Percentiles rank a stretch among this genome's conserved stretches.
Conservation (phyloP, 2,329 filamentous ascomycete species). For the Clonostachys rosea region DNA sequence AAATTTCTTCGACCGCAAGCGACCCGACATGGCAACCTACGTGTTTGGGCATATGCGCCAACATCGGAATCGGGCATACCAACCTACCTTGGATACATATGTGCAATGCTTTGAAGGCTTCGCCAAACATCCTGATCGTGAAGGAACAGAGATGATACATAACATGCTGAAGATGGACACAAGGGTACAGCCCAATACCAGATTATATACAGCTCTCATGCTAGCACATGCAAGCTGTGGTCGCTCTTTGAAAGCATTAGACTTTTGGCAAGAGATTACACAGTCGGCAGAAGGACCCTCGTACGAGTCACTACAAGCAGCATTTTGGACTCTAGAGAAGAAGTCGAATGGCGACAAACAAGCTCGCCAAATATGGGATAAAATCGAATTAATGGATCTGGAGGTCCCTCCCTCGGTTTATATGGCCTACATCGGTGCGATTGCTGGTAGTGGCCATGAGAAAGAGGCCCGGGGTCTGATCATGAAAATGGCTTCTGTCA, state of each 20-base stretch:
- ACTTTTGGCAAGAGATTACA: conserved; percentile 83
- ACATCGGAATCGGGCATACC: conserved; percentile 55
- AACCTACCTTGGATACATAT: conserved; percentile 73
- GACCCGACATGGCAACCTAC: conserved; percentile 79
- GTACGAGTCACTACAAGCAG: conserved; percentile 73
- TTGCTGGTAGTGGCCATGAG: conserved; percentile 68
- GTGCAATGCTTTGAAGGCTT: conserved; percentile 73
- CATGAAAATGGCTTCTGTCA: conserved; percentile 59
- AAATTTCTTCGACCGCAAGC: conserved; percentile 70
- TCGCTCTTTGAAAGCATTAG: conserved; percentile 61
- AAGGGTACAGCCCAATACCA: conserved; percentile 71
- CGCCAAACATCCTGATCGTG: conserved; percentile 43
- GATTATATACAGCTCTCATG: conserved; percentile 80
- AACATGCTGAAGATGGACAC: conserved; percentile 94
- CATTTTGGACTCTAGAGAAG: conserved; percentile 73
- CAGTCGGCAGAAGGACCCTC: conserved; percentile 80
- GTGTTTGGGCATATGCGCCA: conserved; percentile 95
- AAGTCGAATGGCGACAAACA: conserved; percentile 51
- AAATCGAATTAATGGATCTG: conserved; percentile 70
- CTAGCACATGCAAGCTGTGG: conserved; percentile 73
- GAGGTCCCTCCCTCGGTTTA: conserved; percentile 71
- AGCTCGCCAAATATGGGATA: conserved; percentile 66
- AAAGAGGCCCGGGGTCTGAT: conserved; percentile 65
- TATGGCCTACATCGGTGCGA: conserved; percentile 69
- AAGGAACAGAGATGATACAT: conserved; percentile 71